Evolutionary conservation across 1,284 basidiomycete genomes (phyloP).

Genomic region (Cryptococcus deneoformans): DNA sequence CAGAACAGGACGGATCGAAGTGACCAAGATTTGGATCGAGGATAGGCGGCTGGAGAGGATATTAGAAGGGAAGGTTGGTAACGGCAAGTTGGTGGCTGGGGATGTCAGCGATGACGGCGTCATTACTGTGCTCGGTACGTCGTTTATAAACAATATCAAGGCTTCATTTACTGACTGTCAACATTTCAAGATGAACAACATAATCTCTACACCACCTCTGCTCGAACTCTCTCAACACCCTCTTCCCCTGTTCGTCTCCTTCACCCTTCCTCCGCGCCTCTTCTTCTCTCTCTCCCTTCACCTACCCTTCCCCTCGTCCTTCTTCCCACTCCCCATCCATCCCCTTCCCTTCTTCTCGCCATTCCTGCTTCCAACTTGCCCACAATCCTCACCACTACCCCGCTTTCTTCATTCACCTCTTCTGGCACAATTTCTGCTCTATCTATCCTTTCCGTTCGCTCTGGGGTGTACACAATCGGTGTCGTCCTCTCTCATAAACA

Average conservation of each 20-base stretch:
- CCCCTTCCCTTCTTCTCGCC: conserved; percentile 29
- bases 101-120: conserved; percentile 31
- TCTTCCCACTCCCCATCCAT: conserved; percentile 23
- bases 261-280: conserved; percentile 16
- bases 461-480: conserved; percentile 14
- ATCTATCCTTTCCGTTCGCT: conserved; percentile 16
- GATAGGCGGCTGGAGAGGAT: conserved; percentile 8
- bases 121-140: conserved; percentile 30
- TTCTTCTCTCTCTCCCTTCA: conserved; percentile 13
- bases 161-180: background rate
- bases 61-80: conserved; percentile 10
- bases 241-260: conserved; percentile 7
- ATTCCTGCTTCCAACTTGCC: conserved; percentile 26
- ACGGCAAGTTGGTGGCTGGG: conserved; percentile 12
- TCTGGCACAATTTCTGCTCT: conserved; percentile 24
- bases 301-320: conserved; percentile 22
- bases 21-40: conserved; percentile 5
- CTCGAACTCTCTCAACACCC: conserved; percentile 5
- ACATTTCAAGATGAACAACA: conserved; percentile 1
- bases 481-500: conserved; percentile 22
- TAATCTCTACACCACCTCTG: conserved; percentile 6
- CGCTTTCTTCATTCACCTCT: conserved; percentile 21
- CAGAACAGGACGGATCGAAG: conserved; percentile 7
- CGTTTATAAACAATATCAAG: background rate
- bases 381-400: conserved; percentile 22